Evolutionary conservation across 75 land plant species (phyloP).

Genomic region (Pinus taeda): DNA sequence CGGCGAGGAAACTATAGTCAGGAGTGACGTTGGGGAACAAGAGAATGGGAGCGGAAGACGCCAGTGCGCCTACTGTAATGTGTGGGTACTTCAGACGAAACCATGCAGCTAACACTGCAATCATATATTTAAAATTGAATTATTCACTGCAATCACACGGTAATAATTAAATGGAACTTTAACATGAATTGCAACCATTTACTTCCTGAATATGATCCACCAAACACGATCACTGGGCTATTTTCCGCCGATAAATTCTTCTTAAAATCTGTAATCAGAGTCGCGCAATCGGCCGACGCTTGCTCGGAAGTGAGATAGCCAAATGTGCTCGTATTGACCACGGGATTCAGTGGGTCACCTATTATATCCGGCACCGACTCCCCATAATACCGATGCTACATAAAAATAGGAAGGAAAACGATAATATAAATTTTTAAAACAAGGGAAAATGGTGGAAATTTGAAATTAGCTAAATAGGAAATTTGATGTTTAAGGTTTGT

Average conservation of each 20-base stretch:
- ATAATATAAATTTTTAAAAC: too few species aligned
- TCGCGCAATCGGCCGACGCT: slow-evolving; percentile 61
- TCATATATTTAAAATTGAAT: not conserved
- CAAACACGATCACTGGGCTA: slow-evolving; percentile 57
- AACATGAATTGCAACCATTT: not conserved
- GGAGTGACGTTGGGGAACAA: slow-evolving; percentile 47
- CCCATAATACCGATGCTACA: slow-evolving; percentile 68
- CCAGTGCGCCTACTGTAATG: slow-evolving; percentile 61
- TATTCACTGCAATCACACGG: too few species aligned
- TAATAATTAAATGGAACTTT: not conserved
- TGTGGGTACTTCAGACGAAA: slow-evolving; percentile 77
- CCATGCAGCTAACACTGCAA: slow-evolving; percentile 77
- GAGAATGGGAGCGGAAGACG: slow-evolving; percentile 76
- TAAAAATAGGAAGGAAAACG: too few species aligned
- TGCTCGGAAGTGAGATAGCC: slow-evolving; percentile 58
- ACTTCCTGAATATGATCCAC: slow-evolving; percentile 79
- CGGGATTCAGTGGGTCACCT: slow-evolving; percentile 23
- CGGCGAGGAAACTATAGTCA: slow-evolving; percentile 30
- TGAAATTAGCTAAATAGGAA: too few species aligned
- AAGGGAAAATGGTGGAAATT: too few species aligned
- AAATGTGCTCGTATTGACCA: slow-evolving; percentile 23
- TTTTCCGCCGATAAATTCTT: slow-evolving; percentile 23
- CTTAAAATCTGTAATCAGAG: slow-evolving; percentile 41
- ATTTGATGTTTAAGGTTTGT: too few species aligned
- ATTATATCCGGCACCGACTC: slow-evolving; percentile 42